phyloP scores from a whole-genome alignment of 179 eudicot species.

The Silene vulgaris region DNA sequence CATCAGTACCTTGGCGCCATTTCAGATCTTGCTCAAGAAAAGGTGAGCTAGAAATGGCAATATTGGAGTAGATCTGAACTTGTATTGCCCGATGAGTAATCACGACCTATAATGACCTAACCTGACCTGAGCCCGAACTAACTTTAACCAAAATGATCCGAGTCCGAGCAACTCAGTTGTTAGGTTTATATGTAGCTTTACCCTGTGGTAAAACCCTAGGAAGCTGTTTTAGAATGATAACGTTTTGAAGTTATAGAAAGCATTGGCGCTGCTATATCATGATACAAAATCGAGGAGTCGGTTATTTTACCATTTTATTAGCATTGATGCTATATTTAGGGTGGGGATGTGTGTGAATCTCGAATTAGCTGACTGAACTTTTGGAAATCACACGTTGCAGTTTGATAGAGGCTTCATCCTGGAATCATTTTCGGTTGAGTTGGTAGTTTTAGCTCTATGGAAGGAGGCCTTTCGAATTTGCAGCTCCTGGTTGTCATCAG shows the following conservation, averaged over 20 bases:
- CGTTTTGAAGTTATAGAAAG: background rate
- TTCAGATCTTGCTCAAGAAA: conserved; percentile 41
- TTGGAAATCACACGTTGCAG: conserved; percentile 31
- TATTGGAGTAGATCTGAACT: background rate
- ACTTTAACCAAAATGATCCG: background rate
- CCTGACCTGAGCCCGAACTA: background rate
- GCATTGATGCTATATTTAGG: background rate
- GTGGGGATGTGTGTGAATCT: background rate
- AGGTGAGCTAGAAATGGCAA: conserved; percentile 29
- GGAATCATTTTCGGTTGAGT: conserved; percentile 45
- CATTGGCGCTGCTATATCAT: background rate
- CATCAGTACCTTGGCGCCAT: conserved; percentile 36
- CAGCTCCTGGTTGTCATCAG: conserved; percentile 31
- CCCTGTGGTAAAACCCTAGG: background rate
- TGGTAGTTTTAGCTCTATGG: conserved; percentile 49
- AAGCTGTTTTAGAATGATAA: background rate
- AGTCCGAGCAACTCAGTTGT: background rate
- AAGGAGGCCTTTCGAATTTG: conserved; percentile 36
- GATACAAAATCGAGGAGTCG: background rate
- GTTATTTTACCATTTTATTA: background rate
- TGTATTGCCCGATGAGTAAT: background rate
- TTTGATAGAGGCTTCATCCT: conserved; percentile 35
- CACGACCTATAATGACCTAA: background rate
- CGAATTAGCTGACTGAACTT: conserved; percentile 6
- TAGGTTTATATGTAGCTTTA: background rate